Conservation (phyloP, 148 eudicot species). For the Oxyria digyna region DNA sequence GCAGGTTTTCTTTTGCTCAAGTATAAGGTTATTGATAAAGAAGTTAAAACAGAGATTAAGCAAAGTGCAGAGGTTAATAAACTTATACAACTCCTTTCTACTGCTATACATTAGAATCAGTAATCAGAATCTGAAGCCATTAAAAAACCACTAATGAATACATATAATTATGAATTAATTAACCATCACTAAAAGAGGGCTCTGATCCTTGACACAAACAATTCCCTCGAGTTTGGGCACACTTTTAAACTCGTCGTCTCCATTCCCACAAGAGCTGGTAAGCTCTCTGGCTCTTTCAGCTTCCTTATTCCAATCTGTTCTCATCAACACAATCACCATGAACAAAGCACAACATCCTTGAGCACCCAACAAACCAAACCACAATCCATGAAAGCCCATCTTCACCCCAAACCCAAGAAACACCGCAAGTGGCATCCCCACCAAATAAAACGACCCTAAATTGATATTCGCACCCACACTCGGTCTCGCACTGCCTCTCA, state of each 20-base stretch:
- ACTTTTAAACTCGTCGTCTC: background rate
- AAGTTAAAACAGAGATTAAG: background rate
- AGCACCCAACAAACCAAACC: conserved; percentile 84
- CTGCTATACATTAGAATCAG: background rate
- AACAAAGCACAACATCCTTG: conserved; percentile 60
- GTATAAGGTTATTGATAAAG: no score
- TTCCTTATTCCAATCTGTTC: conserved; percentile 62
- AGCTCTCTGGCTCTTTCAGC: conserved; percentile 52
- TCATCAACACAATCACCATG: conserved; percentile 47
- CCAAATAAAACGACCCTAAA: conserved; percentile 74
- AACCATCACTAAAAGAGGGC: background rate
- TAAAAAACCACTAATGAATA: background rate
- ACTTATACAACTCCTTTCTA: background rate
- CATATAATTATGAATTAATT: background rate
- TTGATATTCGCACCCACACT: conserved; percentile 73
- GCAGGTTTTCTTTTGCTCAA: no score
- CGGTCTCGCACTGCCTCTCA: conserved; percentile 84
- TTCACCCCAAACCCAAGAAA: conserved; percentile 52
- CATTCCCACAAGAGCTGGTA: conserved; percentile 11
- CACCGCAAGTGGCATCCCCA: conserved; percentile 78
- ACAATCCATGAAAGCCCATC: conserved; percentile 64
- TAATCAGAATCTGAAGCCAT: background rate
- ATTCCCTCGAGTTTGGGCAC: background rate
- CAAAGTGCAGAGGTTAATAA: background rate
- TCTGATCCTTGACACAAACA: background rate